A percentile compares a stretch with the other conserved stretches of the same genome.
These are phyloP conservation scores for Ziziphus jujuba DNA, from an alignment of 306 rosid genomes.

Conservation along the genomic window DNA sequence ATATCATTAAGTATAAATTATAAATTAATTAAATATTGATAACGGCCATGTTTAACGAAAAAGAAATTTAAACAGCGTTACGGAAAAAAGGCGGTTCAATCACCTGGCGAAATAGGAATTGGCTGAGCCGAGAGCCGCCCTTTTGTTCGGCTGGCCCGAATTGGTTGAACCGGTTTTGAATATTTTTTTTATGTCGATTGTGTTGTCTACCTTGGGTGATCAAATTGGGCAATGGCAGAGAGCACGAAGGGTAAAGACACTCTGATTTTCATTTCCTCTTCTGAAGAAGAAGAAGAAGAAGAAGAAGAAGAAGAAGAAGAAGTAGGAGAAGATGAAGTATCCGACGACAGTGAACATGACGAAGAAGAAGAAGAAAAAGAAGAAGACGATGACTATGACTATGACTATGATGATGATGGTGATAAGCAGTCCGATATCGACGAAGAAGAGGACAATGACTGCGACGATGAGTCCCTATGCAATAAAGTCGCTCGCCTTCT, in stretches of 20 bases:
- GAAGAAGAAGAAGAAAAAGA: not conserved
- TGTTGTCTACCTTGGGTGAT: too few species aligned
- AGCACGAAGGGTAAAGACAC: conserved; percentile 25
- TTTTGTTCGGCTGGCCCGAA: too few species aligned
- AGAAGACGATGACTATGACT: not conserved
- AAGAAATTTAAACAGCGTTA: too few species aligned
- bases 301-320: conserved; percentile 3
- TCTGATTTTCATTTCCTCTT: conserved; percentile 39
- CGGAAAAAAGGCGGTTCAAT: too few species aligned
- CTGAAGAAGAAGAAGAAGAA: conserved; percentile 19
- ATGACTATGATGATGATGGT: too few species aligned
- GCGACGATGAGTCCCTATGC: conserved; percentile 42
- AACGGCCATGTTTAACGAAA: too few species aligned
- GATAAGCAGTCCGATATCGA: conserved; percentile 15
- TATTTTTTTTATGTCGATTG: too few species aligned
- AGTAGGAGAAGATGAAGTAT: conserved; percentile 12
- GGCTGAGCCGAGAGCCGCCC: too few species aligned
- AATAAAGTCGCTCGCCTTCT: conserved; percentile 44
- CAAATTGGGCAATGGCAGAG: conserved; percentile 26
- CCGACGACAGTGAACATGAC: not conserved
- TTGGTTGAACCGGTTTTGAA: too few species aligned
- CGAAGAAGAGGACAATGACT: conserved; percentile 15
- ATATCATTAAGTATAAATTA: too few species aligned
- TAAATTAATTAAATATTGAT: too few species aligned
- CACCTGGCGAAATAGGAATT: too few species aligned